A percentile compares a stretch with the other conserved stretches of the same genome.
These are phyloP conservation scores for Penicillium sp. DNA, from an alignment of 2,329 filamentous ascomycete genomes.

Conservation along the genomic window DNA sequence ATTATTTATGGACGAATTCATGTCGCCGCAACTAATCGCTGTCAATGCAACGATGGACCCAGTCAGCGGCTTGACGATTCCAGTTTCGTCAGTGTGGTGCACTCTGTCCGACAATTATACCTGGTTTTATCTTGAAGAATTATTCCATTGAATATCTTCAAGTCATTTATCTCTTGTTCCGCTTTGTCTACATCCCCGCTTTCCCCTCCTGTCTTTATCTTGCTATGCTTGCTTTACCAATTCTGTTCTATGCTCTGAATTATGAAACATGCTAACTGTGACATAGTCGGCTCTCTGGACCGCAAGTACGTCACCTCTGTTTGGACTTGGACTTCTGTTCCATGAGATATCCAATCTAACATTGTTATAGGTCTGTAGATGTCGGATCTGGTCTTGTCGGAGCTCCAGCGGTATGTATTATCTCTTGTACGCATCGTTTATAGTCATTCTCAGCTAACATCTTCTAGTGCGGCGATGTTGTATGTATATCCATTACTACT, in stretches of 20 bases:
- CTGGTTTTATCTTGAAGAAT: too few relatives aligned
- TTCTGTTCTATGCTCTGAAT: background rate
- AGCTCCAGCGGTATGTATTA: slow-evolving; percentile 59
- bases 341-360: slow-evolving; percentile 60
- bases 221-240: background rate
- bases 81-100: background rate
- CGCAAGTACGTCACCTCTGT: slow-evolving; percentile 5
- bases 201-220: background rate
- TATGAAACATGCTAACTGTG: slow-evolving; percentile 5
- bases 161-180: background rate
- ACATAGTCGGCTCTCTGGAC: slow-evolving; percentile 9
- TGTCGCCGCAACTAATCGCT: background rate
- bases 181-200: background rate
- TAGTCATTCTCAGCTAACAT: background rate
- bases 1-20: too few relatives aligned
- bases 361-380: slow-evolving; percentile 57
- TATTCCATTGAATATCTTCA: too few relatives aligned
- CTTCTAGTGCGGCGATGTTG: slow-evolving; percentile 67
- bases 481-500: slow-evolving; percentile 2
- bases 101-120: background rate
- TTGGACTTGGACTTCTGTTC: background rate
- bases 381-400: slow-evolving; percentile 90
- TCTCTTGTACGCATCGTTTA: background rate
- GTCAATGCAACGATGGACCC: too few relatives aligned
- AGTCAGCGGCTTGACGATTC: too few relatives aligned